Evolutionary conservation across 75 land plant species (phyloP).

Genomic region (Chamaecyparis obtusa): DNA sequence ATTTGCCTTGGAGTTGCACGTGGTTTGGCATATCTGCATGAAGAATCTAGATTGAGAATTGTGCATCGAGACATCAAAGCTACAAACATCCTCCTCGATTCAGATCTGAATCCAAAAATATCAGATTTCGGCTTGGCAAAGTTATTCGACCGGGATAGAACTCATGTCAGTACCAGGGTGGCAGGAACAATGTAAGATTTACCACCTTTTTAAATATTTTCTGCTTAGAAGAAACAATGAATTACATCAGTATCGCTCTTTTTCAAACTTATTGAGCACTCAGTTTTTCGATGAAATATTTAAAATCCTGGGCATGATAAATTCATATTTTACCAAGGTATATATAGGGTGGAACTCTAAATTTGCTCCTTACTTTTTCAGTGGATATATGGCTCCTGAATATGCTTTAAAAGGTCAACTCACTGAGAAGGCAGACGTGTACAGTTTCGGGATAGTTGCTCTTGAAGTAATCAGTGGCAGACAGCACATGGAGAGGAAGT

Average conservation of each 20-base stretch:
- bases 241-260: background rate
- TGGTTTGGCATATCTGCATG: constrained; percentile 47
- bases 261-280: background rate
- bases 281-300: too few species aligned
- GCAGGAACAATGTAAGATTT: constrained; percentile 41
- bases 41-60: constrained; percentile 34
- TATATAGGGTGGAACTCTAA: background rate
- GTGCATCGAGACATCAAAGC: constrained; percentile 52
- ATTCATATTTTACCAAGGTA: background rate
- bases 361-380: background rate
- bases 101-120: constrained; percentile 32
- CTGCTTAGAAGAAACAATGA: background rate
- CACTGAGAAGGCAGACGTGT: constrained; percentile 43
- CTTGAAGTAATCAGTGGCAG: constrained; percentile 26
- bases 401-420: constrained; percentile 44
- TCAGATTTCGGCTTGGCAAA: constrained; percentile 38
- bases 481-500: background rate
- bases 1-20: constrained; percentile 39
- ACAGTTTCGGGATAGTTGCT: constrained; percentile 41
- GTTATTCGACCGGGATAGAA: constrained; percentile 26
- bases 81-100: constrained; percentile 38
- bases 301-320: background rate
- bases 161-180: constrained; percentile 46
- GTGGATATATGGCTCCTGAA: constrained; percentile 50
- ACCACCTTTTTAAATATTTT: background rate